Percentiles rank a stretch among this genome's conserved stretches.
Evolutionary conservation across 140 eudicot genomes (phyloP).

Genomic region (Ambrosia hybrid): DNA sequence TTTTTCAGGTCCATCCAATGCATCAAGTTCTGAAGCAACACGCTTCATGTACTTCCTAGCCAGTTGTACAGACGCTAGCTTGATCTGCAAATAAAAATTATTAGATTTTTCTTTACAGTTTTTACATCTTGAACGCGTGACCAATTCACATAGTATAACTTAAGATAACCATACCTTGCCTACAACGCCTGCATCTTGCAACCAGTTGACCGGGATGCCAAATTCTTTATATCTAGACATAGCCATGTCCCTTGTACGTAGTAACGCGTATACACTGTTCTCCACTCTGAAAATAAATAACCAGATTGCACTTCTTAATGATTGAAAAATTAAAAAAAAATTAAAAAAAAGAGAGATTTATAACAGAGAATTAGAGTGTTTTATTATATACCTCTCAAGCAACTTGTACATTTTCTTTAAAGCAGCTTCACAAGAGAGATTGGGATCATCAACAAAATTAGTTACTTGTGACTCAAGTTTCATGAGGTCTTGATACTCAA

Average conservation of each 20-base stretch:
- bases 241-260: constrained; percentile 96
- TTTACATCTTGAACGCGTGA: background rate
- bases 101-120: background rate
- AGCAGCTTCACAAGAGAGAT: constrained; percentile 80
- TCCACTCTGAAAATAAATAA: constrained; percentile 60
- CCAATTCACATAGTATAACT: background rate
- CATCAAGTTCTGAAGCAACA: constrained; percentile 90
- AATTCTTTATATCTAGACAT: constrained; percentile 87
- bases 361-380: background rate
- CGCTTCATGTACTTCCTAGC: constrained; percentile 97
- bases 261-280: constrained; percentile 78
- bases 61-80: constrained; percentile 90
- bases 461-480: constrained; percentile 84
- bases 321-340: too few relatives aligned
- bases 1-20: constrained; percentile 81
- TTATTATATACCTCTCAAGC: constrained; percentile 78
- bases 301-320: background rate
- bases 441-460: constrained; percentile 78
- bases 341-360: background rate
- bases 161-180: constrained; percentile 70
- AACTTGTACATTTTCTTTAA: constrained; percentile 93
- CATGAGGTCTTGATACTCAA: constrained; percentile 85
- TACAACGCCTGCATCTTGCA: constrained; percentile 87
- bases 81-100: constrained; percentile 56
- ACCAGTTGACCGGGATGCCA: constrained; percentile 89